These are phyloP conservation scores for Cryptococcus depauperatus DNA, from an alignment of 1,284 basidiomycete species.

Conservation along the genomic window DNA sequence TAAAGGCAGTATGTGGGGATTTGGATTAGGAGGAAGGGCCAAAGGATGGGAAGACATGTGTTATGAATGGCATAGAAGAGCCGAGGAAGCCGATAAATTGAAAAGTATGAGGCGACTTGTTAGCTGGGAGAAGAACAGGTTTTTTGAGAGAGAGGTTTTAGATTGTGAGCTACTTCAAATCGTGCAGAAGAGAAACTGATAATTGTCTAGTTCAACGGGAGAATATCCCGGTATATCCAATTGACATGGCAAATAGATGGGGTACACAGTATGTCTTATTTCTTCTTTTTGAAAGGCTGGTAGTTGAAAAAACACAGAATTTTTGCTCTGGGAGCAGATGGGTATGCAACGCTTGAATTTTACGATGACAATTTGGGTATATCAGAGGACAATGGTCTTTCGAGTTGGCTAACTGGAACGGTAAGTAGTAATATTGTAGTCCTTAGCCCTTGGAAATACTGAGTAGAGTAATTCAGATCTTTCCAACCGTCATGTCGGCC, in stretches of 20 bases:
- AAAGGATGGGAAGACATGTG: constrained; percentile 28
- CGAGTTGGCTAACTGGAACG: constrained; percentile 36
- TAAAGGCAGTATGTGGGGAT: background rate
- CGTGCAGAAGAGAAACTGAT: background rate
- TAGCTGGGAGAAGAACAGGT: constrained; percentile 16
- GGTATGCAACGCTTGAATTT: constrained; percentile 36
- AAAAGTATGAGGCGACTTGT: constrained; percentile 12
- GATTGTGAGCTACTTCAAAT: constrained; percentile 17
- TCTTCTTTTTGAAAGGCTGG: background rate
- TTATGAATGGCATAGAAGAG: constrained; percentile 27
- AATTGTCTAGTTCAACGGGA: constrained; percentile 14
- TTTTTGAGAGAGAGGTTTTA: constrained; percentile 19
- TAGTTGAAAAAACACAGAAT: constrained; percentile 17
- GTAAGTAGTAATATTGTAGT: too few relatives aligned
- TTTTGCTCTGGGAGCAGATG: constrained; percentile 35
- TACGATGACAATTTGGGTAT: constrained; percentile 24
- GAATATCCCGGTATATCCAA: constrained; percentile 29
- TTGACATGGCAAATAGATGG: constrained; percentile 31
- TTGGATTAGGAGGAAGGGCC: constrained; percentile 5
- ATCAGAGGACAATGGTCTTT: constrained; percentile 30
- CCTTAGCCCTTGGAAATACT: too few relatives aligned
- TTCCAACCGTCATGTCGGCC: constrained; percentile 33
- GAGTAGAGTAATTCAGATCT: constrained; percentile 27
- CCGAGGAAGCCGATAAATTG: constrained; percentile 16
- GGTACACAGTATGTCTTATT: constrained; percentile 30